These are phyloP conservation scores for Ammopiptanthus mongolicus DNA, from an alignment of 306 rosid genomes.

Conservation along the genomic window DNA sequence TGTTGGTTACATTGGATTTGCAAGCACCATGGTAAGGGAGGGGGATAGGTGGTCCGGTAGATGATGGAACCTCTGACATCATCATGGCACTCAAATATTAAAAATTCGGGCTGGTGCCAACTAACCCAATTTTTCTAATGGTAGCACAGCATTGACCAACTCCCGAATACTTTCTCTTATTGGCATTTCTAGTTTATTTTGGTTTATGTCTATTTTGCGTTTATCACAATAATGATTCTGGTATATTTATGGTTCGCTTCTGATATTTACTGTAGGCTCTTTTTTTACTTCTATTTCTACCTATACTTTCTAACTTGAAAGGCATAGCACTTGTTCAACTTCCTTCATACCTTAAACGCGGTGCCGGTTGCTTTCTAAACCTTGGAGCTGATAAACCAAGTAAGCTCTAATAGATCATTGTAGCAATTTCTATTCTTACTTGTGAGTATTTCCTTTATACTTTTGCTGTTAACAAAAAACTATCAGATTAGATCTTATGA, in stretches of 20 bases:
- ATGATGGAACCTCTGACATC: not conserved
- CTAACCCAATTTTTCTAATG: not conserved
- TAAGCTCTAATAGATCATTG: constrained; percentile 21
- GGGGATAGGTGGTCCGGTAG: not conserved
- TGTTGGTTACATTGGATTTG: not conserved
- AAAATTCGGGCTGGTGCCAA: not conserved
- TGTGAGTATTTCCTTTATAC: constrained; percentile 6
- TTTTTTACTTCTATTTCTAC: constrained; percentile 69
- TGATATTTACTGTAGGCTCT: constrained; percentile 55
- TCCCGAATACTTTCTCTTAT: not conserved
- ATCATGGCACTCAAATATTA: not conserved
- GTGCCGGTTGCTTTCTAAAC: constrained; percentile 77
- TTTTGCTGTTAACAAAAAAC: constrained; percentile 16
- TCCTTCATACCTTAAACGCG: constrained; percentile 73
- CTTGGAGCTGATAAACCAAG: constrained; percentile 55
- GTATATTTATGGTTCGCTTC: constrained; percentile 7
- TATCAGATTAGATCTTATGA: not conserved
- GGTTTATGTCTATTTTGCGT: constrained; percentile 2
- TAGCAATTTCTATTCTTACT: not conserved
- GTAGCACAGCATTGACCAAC: not conserved
- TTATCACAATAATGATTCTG: not conserved
- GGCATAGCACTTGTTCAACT: constrained; percentile 69
- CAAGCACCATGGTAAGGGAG: not conserved
- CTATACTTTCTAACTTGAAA: constrained; percentile 65
- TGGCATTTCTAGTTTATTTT: constrained; percentile 1